Conservation (phyloP, 345 rosid genomes). For the Salix suchowensis region DNA sequence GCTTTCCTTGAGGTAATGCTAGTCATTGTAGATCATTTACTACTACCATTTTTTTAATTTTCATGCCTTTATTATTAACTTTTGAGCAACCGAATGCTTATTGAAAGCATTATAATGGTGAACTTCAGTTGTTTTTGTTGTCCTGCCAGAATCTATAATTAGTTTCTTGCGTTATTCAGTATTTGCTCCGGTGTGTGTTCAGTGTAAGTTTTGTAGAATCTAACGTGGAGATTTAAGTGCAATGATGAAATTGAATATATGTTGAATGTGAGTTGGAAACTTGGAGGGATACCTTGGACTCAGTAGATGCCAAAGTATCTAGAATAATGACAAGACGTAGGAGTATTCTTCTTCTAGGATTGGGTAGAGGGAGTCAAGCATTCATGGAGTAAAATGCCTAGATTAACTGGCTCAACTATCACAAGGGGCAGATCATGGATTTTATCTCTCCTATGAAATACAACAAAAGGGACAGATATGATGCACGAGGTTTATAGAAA, state of each 20-base stretch:
- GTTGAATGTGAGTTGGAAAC: not conserved
- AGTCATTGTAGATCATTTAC: not conserved
- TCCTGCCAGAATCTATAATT: too few relatives aligned
- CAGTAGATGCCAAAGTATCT: not conserved
- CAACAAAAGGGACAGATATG: too few relatives aligned
- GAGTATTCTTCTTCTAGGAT: not conserved
- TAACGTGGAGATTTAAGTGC: not conserved
- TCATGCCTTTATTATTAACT: too few relatives aligned
- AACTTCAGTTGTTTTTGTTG: too few relatives aligned
- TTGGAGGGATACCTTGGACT: not conserved
- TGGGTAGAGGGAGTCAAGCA: not conserved
- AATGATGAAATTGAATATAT: too few relatives aligned
- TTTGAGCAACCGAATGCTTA: too few relatives aligned
- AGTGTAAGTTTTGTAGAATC: not conserved
- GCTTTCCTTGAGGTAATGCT: slow-evolving; percentile 82
- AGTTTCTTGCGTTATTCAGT: not conserved
- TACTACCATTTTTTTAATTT: not conserved
- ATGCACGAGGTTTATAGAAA: too few relatives aligned
- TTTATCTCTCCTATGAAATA: not conserved
- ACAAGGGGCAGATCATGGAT: not conserved
- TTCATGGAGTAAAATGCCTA: not conserved
- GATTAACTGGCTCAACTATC: not conserved
- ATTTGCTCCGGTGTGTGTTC: not conserved
- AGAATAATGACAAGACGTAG: not conserved
- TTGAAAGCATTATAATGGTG: too few relatives aligned